These are phyloP conservation scores for Monsonia emarginata DNA, from an alignment of 441 rosid species.

Conservation along the genomic window DNA sequence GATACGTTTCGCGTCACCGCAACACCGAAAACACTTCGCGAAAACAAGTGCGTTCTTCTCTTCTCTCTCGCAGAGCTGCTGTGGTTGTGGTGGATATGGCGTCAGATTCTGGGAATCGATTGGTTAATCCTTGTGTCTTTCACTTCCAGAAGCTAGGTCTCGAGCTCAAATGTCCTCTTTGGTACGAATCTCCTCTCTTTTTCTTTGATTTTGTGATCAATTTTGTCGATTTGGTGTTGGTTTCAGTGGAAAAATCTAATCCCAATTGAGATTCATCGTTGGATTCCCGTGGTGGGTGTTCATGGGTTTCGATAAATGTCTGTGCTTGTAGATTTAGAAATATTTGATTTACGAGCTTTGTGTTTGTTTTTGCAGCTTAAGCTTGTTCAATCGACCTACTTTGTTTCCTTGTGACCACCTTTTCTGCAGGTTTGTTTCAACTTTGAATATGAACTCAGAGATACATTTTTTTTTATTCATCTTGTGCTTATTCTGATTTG, in stretches of 20 bases:
- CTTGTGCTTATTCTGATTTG: background rate
- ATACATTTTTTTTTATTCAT: background rate
- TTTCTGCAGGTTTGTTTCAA: slow-evolving; percentile 49
- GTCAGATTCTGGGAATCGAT: background rate
- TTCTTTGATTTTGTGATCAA: background rate
- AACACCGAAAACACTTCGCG: background rate
- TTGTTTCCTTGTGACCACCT: slow-evolving; percentile 77
- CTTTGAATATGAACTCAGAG: background rate
- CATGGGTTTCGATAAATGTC: no score
- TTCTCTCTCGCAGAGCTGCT: background rate
- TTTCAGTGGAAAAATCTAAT: background rate
- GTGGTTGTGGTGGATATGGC: background rate
- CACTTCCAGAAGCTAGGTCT: slow-evolving; percentile 69
- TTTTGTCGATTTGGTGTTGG: background rate
- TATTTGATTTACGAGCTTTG: background rate
- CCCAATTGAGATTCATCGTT: background rate
- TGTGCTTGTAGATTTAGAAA: background rate
- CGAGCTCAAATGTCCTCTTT: slow-evolving; percentile 79
- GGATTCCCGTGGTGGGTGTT: background rate
- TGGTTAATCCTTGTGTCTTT: slow-evolving; percentile 54
- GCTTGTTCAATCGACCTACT: slow-evolving; percentile 44
- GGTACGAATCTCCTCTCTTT: slow-evolving; percentile 31
- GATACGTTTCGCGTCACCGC: background rate
- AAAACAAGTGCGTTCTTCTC: background rate
- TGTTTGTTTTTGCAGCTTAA: slow-evolving; percentile 35